These are phyloP conservation scores for Cyberlindnera nakhonratchasimensis DNA, from an alignment of 805 yeast genomes.

Conservation along the genomic window DNA sequence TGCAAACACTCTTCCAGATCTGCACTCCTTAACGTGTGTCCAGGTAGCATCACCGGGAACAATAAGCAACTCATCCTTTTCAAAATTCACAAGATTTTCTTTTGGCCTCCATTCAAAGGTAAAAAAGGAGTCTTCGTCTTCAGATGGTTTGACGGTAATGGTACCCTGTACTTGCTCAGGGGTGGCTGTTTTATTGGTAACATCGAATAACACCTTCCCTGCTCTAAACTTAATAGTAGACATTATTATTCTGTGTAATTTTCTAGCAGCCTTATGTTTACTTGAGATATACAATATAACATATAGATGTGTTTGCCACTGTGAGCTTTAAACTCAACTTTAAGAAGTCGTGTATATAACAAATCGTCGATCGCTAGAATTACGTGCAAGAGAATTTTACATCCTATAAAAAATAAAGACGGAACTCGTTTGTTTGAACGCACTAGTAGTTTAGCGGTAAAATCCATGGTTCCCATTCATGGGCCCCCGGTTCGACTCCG, in stretches of 20 bases:
- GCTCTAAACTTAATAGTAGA: conserved; percentile 57
- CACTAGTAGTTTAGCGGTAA: conserved; percentile 23
- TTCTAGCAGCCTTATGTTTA: too few relatives aligned
- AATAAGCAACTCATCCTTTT: conserved; percentile 61
- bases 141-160: conserved; percentile 55
- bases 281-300: too few relatives aligned
- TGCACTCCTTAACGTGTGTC: conserved; percentile 64
- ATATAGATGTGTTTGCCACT: too few relatives aligned
- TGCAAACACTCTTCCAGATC: conserved; percentile 73
- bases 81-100: conserved; percentile 41
- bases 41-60: conserved; percentile 86
- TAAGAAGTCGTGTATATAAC: too few relatives aligned
- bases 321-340: too few relatives aligned
- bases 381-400: too few relatives aligned
- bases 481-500: conserved; percentile 59
- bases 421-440: neutral
- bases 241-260: conserved; percentile 9
- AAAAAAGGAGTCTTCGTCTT: conserved; percentile 69
- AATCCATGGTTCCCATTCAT: conserved; percentile 24
- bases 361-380: too few relatives aligned
- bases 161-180: conserved; percentile 71
- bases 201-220: conserved; percentile 68
- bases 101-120: conserved; percentile 74
- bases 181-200: conserved; percentile 54
- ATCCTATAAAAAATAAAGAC: too few relatives aligned